Base-by-base conservation (phyloP, 73 alveolate genomes). In the Paraurostyla sp. region DNA sequence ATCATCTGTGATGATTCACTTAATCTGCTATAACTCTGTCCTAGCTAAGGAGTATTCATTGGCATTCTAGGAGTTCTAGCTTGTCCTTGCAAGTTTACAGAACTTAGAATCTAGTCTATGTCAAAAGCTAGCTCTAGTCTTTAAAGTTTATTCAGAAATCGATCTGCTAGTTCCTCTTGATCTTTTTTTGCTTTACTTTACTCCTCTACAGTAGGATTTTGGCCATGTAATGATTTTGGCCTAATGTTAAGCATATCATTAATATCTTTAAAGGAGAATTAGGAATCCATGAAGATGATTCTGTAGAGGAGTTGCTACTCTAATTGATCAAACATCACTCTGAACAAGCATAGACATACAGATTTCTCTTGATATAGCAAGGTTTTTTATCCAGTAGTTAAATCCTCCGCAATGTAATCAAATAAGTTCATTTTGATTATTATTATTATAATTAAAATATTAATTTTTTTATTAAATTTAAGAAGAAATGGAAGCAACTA, bases 291-390 rank as follows among this genome's bases (percentile, higher is more conserved):
- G 29, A 73, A 73, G 6, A 73, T 48, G 6, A 73, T 45, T 49
- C 71, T 73, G 52, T 73, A 73, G 52, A 73, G 69, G 0, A 73
- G 71, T 27, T 73, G 86, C 38, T 73, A 46, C 38, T 73, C 86
- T 48, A 73, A n/a, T 22, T n/a, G 27, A 16, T 43, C 71, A 35
- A 73, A 73, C 11, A 43, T 49, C 25, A 73, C 86, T 73, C 86
- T 73, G 29, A 73, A 73, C 23, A 73, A 71, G 35, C 86, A 73
- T 2, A 73, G 71, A 29, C 86, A 73, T 11, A 73, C 65, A 2
- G 65, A 73, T 30, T 73, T 73, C 3, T 73, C 86, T 46, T 43
- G 51, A 27, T 25, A 73, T 4, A 73, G 86, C 30, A 43, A 48
- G 6, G 4, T 13, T 30, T 73, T 73, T 48, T 65, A 65, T 4